Base-by-base conservation (phyloP, 192 early-diverging fungal genomes). In the Phlyctochytrium arcticum region DNA sequence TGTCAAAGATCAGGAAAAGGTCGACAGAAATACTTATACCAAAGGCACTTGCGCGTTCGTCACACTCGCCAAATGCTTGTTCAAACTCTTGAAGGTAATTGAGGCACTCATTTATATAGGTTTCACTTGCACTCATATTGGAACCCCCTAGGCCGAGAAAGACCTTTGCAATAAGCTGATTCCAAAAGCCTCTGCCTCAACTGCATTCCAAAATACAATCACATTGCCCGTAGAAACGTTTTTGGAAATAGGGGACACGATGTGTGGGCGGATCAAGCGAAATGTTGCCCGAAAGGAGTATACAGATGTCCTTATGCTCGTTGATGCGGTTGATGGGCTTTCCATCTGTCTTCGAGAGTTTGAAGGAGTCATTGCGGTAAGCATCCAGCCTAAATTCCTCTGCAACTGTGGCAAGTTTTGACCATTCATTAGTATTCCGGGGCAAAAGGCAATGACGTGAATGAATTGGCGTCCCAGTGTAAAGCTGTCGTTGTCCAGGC, bases 271-370 rank as follows among this genome's bases (percentile, higher is more conserved):
- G 5, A 81, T 81, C 19, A 80, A 79, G 48, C 67, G 82, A 33
- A 73, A 65, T 42, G 63, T 82, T 44, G 60, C 79, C 47, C 71
- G 62, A 39, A 62, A 47, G 27, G 80, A 84, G 32, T 61, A 58
- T 49, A 74, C 69, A 9, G 88, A 91, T 42, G 48, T 88, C 26
- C 84, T 75, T 54, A 78, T 91, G 72, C 65, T 90, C 15, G 80
- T 90, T 65, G 88, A 91, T 69, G 78, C 89, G 21, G 69, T 80
- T 19, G 81, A 88, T 46, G 70, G 72, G 19, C 72, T 65, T 60
- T 76, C 57, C n/a, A 62, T 23, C 47, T 72, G 46, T 70, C 42
- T 63, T 24, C 49, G 49, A 15, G 56, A 78, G 24, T 75, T 74
- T 46, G 79, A 85, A 35, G 71, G 80, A 4, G 48, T 85, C 5